These are phyloP conservation scores for Blumeria graminis DNA, from an alignment of 2,329 filamentous ascomycete genomes.

Conservation along the genomic window DNA sequence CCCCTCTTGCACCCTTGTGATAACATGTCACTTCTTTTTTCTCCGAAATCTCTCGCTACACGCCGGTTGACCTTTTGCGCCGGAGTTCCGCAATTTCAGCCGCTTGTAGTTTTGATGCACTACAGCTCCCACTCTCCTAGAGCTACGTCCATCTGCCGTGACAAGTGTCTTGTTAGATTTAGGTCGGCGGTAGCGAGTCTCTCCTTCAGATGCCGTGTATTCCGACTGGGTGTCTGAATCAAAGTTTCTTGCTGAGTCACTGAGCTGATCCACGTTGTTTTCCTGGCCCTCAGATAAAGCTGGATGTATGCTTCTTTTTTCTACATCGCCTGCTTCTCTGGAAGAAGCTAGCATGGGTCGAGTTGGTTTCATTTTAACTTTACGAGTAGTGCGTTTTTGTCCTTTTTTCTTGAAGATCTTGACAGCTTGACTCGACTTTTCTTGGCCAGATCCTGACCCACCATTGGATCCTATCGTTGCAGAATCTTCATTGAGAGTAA, in stretches of 20 bases:
- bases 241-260: slow-evolving; percentile 12
- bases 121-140: slow-evolving; percentile 34
- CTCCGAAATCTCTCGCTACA: slow-evolving; percentile 33
- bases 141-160: slow-evolving; percentile 14
- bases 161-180: slow-evolving; percentile 11
- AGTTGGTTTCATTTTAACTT: slow-evolving; percentile 36
- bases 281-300: slow-evolving; percentile 6
- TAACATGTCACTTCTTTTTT: slow-evolving; percentile 16
- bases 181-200: slow-evolving; percentile 14
- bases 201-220: slow-evolving; percentile 16
- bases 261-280: neutral
- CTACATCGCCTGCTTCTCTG: slow-evolving; percentile 18
- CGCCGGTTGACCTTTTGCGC: slow-evolving; percentile 34
- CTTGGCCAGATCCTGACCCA: no score
- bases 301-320: slow-evolving; percentile 9
- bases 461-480: no score
- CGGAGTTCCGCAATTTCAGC: slow-evolving; percentile 36
- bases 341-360: slow-evolving; percentile 21
- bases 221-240: slow-evolving; percentile 13
- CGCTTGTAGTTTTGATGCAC: slow-evolving; percentile 43
- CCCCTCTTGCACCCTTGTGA: no score
- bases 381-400: slow-evolving; percentile 52
- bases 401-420: slow-evolving; percentile 62
- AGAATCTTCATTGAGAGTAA: no score
- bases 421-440: slow-evolving; percentile 25